Evolutionary conservation across 2,329 filamentous ascomycete species (phyloP).

Genomic region (Colletotrichum chlorophyti): DNA sequence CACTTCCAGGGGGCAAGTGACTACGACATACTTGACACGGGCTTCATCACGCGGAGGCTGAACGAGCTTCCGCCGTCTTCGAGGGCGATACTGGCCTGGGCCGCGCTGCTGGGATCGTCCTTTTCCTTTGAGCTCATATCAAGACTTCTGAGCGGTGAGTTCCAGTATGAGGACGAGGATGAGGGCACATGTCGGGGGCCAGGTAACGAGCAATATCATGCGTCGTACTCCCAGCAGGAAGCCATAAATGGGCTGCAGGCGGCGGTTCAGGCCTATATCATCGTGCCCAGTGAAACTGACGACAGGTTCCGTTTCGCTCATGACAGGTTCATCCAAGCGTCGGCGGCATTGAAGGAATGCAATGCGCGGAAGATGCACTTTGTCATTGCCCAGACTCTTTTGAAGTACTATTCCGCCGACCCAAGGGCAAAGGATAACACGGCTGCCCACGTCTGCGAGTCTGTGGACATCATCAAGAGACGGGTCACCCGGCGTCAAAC

Average conservation of each 20-base stretch:
- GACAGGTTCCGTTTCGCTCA: conserved; percentile 89
- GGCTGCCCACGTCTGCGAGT: conserved; percentile 82
- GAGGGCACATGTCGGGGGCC: conserved; percentile 39
- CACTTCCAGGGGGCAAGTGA: conserved; percentile 82
- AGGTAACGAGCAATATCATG: conserved; percentile 39
- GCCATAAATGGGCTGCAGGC: conserved; percentile 81
- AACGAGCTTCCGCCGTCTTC: conserved; percentile 77
- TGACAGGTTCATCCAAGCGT: conserved; percentile 83
- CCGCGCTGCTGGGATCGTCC: conserved; percentile 78
- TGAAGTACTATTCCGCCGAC: conserved; percentile 70
- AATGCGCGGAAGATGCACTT: conserved; percentile 86
- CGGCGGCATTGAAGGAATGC: conserved; percentile 72
- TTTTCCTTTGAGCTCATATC: conserved; percentile 87
- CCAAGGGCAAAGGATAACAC: conserved; percentile 72
- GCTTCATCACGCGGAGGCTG: conserved; percentile 81
- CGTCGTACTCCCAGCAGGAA: conserved; percentile 68
- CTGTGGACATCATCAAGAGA: conserved; percentile 75
- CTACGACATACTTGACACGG: conserved; percentile 80
- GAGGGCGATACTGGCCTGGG: conserved; percentile 86
- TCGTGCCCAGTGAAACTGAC: conserved; percentile 83
- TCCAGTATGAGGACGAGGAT: conserved; percentile 63
- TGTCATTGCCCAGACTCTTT: conserved; percentile 80
- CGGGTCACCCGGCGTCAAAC: conserved; percentile 65
- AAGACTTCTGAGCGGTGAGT: conserved; percentile 77
- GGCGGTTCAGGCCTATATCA: conserved; percentile 67